phyloP scores from a whole-genome alignment of 768 basidiomycete species.

The Tephrocybe sp. region DNA sequence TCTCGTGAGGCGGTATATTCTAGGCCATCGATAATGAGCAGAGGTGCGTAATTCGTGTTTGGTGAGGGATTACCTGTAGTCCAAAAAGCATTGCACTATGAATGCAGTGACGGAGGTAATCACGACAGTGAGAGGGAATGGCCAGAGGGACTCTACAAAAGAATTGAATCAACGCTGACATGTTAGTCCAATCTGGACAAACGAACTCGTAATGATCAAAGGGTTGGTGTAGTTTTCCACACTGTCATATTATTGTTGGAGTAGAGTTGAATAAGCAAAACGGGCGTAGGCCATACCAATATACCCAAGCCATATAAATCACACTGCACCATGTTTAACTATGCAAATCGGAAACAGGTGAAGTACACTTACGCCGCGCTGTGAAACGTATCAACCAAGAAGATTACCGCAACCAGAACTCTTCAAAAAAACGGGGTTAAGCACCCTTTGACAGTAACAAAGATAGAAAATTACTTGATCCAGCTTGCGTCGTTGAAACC shows the following conservation, averaged over 20 bases:
- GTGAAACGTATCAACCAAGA: conserved; percentile 10
- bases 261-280: neutral
- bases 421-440: neutral
- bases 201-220: conserved; percentile 15
- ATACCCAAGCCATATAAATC: conserved; percentile 16
- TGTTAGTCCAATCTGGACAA: neutral
- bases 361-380: conserved; percentile 9
- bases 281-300: conserved; percentile 5
- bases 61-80: conserved; percentile 14
- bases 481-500: conserved; percentile 11
- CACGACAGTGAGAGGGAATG: conserved; percentile 14
- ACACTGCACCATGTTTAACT: conserved; percentile 5
- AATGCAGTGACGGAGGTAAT: conserved; percentile 15
- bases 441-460: neutral
- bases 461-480: conserved; percentile 7
- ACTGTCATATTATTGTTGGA: conserved; percentile 7
- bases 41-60: neutral
- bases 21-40: neutral
- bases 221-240: conserved; percentile 20
- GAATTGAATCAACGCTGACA: neutral
- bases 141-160: conserved; percentile 10
- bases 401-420: conserved; percentile 8
- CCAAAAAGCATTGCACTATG: conserved; percentile 18
- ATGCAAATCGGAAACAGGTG: neutral
- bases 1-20: conserved; percentile 12